A percentile compares a stretch with the other conserved stretches of the same genome.
Conservation (phyloP, 1,284 basidiomycete species). For the Cutaneotrichosporon dermatis region DNA sequence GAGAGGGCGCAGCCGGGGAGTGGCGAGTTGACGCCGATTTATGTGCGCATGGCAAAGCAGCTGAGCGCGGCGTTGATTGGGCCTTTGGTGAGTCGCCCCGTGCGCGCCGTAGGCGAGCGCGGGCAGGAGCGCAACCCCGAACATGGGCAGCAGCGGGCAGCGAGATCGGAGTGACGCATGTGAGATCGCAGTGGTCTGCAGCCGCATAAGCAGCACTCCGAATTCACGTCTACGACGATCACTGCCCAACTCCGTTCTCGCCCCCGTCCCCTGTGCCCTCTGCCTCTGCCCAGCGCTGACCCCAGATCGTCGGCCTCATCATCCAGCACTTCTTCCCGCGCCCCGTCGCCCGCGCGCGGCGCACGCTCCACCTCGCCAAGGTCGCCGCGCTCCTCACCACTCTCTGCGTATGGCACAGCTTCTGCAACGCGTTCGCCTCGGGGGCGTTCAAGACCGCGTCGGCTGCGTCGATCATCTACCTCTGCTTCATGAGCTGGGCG, state of each 20-base stretch:
- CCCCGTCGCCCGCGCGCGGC: not conserved
- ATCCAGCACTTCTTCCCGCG: constrained; percentile 7
- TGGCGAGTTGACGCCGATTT: constrained; percentile 6
- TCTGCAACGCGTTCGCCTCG: constrained; percentile 40
- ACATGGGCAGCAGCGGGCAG: too few relatives aligned
- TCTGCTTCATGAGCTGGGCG: constrained; percentile 28
- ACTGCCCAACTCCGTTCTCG: too few relatives aligned
- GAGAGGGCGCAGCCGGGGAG: not conserved
- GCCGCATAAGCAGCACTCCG: too few relatives aligned
- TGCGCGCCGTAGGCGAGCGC: not conserved
- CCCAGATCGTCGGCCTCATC: constrained; percentile 8
- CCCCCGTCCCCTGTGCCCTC: too few relatives aligned
- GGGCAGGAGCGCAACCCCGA: too few relatives aligned
- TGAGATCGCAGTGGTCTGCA: too few relatives aligned
- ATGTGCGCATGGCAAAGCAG: constrained; percentile 14
- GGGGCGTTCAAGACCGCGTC: constrained; percentile 32
- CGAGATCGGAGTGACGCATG: too few relatives aligned
- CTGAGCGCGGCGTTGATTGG: constrained; percentile 9
- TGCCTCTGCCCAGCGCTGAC: not conserved
- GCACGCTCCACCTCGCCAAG: constrained; percentile 1
- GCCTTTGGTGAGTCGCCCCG: constrained; percentile 4
- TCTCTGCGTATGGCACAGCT: constrained; percentile 21
- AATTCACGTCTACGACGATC: too few relatives aligned
- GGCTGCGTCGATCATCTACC: constrained; percentile 32
- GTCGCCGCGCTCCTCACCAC: constrained; percentile 7